These are phyloP conservation scores for Teunomyces cretensis DNA, from an alignment of 805 yeast genomes.

Conservation along the genomic window DNA sequence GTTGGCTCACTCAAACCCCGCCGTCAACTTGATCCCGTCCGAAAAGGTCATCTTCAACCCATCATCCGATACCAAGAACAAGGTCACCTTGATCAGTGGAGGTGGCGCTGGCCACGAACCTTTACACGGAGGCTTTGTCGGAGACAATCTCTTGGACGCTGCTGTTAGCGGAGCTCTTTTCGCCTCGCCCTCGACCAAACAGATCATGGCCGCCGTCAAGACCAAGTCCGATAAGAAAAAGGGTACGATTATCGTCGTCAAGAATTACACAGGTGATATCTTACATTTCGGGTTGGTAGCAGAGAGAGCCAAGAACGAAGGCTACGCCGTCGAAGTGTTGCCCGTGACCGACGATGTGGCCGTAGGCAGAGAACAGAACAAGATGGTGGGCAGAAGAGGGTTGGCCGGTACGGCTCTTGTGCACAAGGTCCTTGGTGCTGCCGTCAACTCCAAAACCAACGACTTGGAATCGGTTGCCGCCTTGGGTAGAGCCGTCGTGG, in stretches of 20 bases:
- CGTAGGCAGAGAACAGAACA: conserved; percentile 86
- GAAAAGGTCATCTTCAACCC: conserved; percentile 57
- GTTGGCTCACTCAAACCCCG: conserved; percentile 54
- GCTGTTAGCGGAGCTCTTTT: conserved; percentile 92
- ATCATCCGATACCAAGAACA: conserved; percentile 37
- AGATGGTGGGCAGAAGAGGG: conserved; percentile 92
- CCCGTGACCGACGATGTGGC: conserved; percentile 92
- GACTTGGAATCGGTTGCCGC: conserved; percentile 51
- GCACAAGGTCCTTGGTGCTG: conserved; percentile 84
- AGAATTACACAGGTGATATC: conserved; percentile 94
- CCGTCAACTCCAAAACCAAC: conserved; percentile 43
- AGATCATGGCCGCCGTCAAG: conserved; percentile 69
- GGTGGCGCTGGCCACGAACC: conserved; percentile 99
- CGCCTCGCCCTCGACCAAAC: conserved; percentile 94
- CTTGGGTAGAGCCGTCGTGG: conserved; percentile 61
- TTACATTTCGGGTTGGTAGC: conserved; percentile 90
- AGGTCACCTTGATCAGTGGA: conserved; percentile 78
- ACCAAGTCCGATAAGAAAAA: conserved; percentile 49
- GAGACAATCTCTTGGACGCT: conserved; percentile 75
- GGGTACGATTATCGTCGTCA: conserved; percentile 79
- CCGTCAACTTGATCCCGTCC: conserved; percentile 49
- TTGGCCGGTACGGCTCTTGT: conserved; percentile 87
- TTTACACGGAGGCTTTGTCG: conserved; percentile 88
- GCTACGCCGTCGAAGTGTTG: conserved; percentile 68
- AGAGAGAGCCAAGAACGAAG: conserved; percentile 80